phyloP scores from a whole-genome alignment of 352 stramenopile genomes.

The Globisporangium mamillatum region DNA sequence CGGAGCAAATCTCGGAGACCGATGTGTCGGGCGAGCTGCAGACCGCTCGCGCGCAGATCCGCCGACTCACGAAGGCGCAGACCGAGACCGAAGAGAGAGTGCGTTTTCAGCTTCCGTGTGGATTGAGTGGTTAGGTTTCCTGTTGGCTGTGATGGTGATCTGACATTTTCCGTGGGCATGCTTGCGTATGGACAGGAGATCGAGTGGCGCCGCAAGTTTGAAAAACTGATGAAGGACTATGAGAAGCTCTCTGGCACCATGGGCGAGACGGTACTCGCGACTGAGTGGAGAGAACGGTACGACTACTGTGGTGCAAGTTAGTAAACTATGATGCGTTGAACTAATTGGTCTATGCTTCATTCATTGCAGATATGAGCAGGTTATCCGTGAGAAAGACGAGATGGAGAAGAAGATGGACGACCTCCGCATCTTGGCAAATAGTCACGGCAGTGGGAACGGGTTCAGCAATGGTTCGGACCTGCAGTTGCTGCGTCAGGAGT shows the following conservation, averaged over 20 bases:
- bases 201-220: conserved; percentile 82
- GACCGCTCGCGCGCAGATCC: conserved; percentile 67
- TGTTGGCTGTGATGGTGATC: background rate
- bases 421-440: conserved; percentile 42
- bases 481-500: conserved; percentile 70
- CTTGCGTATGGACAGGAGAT: conserved; percentile 41
- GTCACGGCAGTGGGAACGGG: conserved; percentile 21
- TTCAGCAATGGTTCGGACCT: conserved; percentile 44
- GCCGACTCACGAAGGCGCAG: conserved; percentile 72
- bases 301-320: background rate
- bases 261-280: conserved; percentile 80
- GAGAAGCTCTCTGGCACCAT: conserved; percentile 84
- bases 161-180: background rate
- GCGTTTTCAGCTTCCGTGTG: conserved; percentile 1
- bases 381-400: conserved; percentile 70
- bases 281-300: conserved; percentile 79
- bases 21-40: conserved; percentile 73
- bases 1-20: conserved; percentile 74
- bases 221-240: conserved; percentile 83
- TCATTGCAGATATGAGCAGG: conserved; percentile 62
- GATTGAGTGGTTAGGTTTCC: too few relatives aligned
- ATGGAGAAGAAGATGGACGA: conserved; percentile 75
- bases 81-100: conserved; percentile 74
- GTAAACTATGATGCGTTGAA: background rate
- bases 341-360: background rate